Evolutionary conservation across 805 yeast genomes (phyloP), one percentile per base, ranked within the genome.

Genomic region (Cyberlindnera mycetangii): DNA sequence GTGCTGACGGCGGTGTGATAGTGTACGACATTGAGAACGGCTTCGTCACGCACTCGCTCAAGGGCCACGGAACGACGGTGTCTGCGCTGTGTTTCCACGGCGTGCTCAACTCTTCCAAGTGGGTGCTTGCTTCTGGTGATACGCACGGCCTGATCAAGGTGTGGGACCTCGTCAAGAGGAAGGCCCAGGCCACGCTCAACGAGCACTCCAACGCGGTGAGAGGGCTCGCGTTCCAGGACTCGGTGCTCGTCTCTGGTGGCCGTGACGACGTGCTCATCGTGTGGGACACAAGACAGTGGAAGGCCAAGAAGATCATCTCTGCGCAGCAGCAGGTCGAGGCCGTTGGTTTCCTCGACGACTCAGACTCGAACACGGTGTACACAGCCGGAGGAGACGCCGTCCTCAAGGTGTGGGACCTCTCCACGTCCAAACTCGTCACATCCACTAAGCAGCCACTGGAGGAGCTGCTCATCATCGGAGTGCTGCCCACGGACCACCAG

Each of bases 1-100:
- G 95, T 37, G 85, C 97, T 1, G 99, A 93, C 64, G 98, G 99
- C 38, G 76, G 81, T 33, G 85, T 90, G 15, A 81, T 87, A 36
- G 95, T 93, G 1, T 89, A 95, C 84, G 99, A 93, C 64, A 75
- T 93, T 30, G 90, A 81, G 51, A 89, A 89, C 28, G 90, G 93
- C 1, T 88, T 76, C 52, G 78, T 85, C 3, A 93, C 99, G 0
- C 99, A 93, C 65, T 81, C 88, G 12, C 74, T 93, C 45, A 85
- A 86, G 62, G 98, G 99, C 1, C 99, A 93, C 62, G 95, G 96
- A 17, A 83, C 93, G 11, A 85, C 95, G 2, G 74, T 92, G 32
- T 83, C 95, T 37, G 79, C 93, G 4, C 64, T 92, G 44, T 67
- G 69, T 37, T 89, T 93, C 62, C 75, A 75, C 60, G 97, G 97